A percentile compares a stretch with the other conserved stretches of the same genome.
phyloP scores from a whole-genome alignment of 2,329 filamentous ascomycete genomes.

The Teratosphaeria nubilosa region DNA sequence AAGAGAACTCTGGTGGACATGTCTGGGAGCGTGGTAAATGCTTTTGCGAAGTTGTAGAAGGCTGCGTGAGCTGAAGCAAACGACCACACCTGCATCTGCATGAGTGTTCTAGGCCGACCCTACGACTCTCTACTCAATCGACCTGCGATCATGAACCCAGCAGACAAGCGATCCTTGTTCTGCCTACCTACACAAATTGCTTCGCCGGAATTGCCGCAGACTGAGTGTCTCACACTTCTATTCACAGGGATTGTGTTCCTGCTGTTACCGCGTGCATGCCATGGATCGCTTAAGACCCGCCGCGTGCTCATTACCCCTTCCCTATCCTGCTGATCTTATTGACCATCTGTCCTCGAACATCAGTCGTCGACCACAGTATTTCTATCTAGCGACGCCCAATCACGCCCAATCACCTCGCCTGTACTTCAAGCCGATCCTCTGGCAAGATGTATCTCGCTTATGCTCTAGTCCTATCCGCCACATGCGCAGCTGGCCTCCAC shows the following conservation, averaged over 20 bases:
- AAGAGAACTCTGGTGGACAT: constrained; percentile 85
- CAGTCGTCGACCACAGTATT: not conserved
- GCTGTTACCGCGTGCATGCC: not conserved
- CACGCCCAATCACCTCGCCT: not conserved
- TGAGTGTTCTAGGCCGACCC: not conserved
- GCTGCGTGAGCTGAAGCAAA: not conserved
- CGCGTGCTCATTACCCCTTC: not conserved
- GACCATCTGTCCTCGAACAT: not conserved
- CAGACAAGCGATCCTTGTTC: not conserved
- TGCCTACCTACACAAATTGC: not conserved
- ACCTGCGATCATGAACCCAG: not conserved
- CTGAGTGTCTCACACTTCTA: not conserved
- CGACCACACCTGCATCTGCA: not conserved
- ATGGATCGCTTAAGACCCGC: not conserved
- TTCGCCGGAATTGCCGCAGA: no score
- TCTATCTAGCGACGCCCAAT: not conserved
- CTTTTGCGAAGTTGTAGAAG: constrained; percentile 9
- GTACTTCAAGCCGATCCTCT: not conserved
- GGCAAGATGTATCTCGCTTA: not conserved
- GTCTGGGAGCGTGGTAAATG: constrained; percentile 57
- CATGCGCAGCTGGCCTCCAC: not conserved
- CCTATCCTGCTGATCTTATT: not conserved
- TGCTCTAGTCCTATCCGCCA: not conserved
- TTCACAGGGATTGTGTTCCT: not conserved
- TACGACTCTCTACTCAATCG: no score